These are phyloP conservation scores for Inonotus obliquus DNA, from an alignment of 1,284 basidiomycete genomes.

Conservation along the genomic window DNA sequence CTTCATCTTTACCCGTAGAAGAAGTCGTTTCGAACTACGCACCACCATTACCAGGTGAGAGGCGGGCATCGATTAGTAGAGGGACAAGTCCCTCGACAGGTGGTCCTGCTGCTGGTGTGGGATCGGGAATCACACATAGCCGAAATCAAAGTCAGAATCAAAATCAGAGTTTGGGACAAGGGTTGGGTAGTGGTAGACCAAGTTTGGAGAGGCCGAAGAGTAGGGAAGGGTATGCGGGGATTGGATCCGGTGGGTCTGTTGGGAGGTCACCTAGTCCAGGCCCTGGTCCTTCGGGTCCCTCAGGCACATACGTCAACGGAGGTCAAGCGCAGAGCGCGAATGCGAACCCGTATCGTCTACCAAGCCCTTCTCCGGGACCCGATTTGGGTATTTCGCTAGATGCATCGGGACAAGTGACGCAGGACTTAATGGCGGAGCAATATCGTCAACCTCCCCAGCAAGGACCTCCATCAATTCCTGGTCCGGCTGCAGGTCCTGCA, in stretches of 20 bases:
- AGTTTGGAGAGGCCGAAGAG: constrained; percentile 32
- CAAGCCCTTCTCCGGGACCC: constrained; percentile 29
- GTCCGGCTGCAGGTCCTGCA: too few relatives aligned
- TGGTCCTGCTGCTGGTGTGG: constrained; percentile 10
- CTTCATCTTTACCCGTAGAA: constrained; percentile 48
- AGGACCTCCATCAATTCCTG: constrained; percentile 18
- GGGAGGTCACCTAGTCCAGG: constrained; percentile 62
- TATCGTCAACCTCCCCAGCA: constrained; percentile 33
- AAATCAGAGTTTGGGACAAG: constrained; percentile 33
- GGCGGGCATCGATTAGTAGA: constrained; percentile 46
- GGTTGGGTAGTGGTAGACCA: constrained; percentile 34
- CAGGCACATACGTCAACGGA: constrained; percentile 35
- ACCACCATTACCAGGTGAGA: constrained; percentile 86
- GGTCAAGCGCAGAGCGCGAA: background rate
- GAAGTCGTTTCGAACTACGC: constrained; percentile 77
- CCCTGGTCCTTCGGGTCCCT: constrained; percentile 29
- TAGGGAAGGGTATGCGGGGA: constrained; percentile 69
- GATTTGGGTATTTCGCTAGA: constrained; percentile 75
- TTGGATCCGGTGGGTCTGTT: constrained; percentile 53
- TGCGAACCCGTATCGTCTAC: constrained; percentile 29
- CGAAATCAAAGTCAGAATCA: background rate
- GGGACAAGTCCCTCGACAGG: constrained; percentile 38
- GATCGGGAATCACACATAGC: constrained; percentile 20
- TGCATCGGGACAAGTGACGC: constrained; percentile 69
- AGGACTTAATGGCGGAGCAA: constrained; percentile 73